A percentile compares a stretch with the other conserved stretches of the same genome.
Evolutionary conservation across 1,139 yeast species (phyloP).

Genomic region (Candida albicans): DNA sequence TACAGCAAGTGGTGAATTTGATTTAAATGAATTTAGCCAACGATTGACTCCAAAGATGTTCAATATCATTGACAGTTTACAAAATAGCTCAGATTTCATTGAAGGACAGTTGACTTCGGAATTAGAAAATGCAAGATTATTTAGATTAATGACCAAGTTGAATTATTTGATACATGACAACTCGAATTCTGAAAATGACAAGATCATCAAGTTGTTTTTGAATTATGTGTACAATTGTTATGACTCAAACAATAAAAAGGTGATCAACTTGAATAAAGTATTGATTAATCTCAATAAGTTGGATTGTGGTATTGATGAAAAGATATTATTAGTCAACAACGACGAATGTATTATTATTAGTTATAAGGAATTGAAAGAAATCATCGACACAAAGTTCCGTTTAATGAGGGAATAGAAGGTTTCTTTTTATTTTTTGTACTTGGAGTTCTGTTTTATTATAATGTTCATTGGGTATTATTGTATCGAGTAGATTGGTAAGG

Average conservation of each 20-base stretch:
- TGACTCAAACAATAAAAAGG: constrained; percentile 73
- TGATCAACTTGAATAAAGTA: constrained; percentile 81
- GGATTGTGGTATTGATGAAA: constrained; percentile 91
- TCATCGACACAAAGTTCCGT: constrained; percentile 72
- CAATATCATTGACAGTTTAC: constrained; percentile 51
- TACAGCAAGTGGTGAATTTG: constrained; percentile 15
- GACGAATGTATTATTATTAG: constrained; percentile 76
- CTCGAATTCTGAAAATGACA: constrained; percentile 66
- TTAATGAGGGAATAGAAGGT: constrained; percentile 32
- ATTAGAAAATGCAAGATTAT: constrained; percentile 84
- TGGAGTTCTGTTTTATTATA: constrained; percentile 1
- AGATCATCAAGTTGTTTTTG: constrained; percentile 73
- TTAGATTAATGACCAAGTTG: constrained; percentile 77
- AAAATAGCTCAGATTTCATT: constrained; percentile 59
- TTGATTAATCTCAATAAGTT: constrained; percentile 77
- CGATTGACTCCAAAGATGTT: constrained; percentile 43
- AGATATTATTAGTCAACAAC: constrained; percentile 78
- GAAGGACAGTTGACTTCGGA: constrained; percentile 72
- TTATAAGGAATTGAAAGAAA: constrained; percentile 74
- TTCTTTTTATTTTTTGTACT: no score
- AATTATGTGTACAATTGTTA: constrained; percentile 85
- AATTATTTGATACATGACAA: constrained; percentile 69
- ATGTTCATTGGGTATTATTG: background rate
- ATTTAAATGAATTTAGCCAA: constrained; percentile 29
- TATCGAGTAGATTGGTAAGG: no score